Evolutionary conservation across 129 eudicot species (phyloP), one percentile per base, ranked within the genome.

Genomic region (Calendula officinalis): DNA sequence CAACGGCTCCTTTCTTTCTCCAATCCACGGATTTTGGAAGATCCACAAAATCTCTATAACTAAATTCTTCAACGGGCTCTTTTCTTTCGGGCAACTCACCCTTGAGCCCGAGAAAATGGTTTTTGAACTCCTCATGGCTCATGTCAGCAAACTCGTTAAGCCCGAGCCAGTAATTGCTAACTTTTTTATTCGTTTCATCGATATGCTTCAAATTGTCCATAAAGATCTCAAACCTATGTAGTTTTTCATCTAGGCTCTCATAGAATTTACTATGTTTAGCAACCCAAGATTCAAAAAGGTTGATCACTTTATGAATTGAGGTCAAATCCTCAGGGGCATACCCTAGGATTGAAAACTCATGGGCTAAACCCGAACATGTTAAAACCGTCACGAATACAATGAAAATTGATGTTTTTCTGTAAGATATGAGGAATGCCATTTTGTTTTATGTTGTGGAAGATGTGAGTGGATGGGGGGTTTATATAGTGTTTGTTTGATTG

Each of bases 1-100:
- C 71, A 22, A 92, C 96, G 2, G 96, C 98, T 22, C 98, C 98
- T 77, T 88, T 92, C 82, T 88, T 81, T 60, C 96, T 92, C 98
- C 98, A 92, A 67, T 88, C 98, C 8, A 92, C 87, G 4, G 96
- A 92, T 54, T 83, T 88, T 3, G 98, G 98, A 56, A 91, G 60
- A 60, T 67, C 78, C 16, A 74, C 77, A 14, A 88, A 72, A 73
- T 88, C 83, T 27, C 77, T 67, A 56, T 92, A 81, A 40, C 68
- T 70, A 45, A 88, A 92, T 10, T 88, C 91, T 64, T 78, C 68
- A 11, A 65, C 43, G 37, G 82, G 52, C 56, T 67, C 30, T 46
- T 77, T 76, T 72, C 78, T 86, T 10, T 60, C 59, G 5, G 82
- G 75, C 54, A 79, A 34, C 34, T 81, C 83, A 39, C 44, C 84